Base-by-base conservation (phyloP, 257 asterid species). In the Plectranthus barbatus region DNA sequence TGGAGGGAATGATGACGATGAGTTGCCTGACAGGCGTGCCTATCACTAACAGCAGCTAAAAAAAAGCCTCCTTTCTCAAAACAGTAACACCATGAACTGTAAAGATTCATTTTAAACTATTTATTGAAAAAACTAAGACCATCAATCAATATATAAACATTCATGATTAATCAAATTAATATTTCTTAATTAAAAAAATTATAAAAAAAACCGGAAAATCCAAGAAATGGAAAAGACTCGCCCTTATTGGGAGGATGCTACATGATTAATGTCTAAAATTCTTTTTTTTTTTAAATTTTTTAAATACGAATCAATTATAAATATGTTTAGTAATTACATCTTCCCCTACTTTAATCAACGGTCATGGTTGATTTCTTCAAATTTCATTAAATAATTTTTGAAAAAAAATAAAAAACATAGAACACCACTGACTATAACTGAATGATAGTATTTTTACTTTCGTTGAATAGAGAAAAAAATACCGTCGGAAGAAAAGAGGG, bases 21-120 rank as follows among this genome's bases (percentile, higher is more conserved):
- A 62, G 74, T 55, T 77, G 81, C 77, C 82, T 75, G 82, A 77
- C 86, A 83, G 90, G 86, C 94, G 90, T 90, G 95, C 94, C 83
- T 63, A 79, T 79, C 94, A 85, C 94, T 73, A 81, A 83, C 85
- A 70, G 80, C 84, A 78, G 75, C 78, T 68, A 50, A 68, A 71
- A 76, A 68, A 76, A 58, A 53, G 74, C 33, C 48, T 73, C 62
- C 73, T 68, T 66, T 62, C 68, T 67, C 58, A 19, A 70, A 46
- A 53, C 77, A 62, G 70, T 49, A 70, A 51, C 77, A 52, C 61
- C 18, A 71, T 80, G 83, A 77, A 80, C 79, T 75, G 86, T 77
- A 78, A 77, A 78, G 74, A 65, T 42, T 57, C 73, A 57, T 20
- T 57, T 31, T 60, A 58, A 64, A 71, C 78, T 68, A n/a, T n/a